phyloP scores from a whole-genome alignment of 768 basidiomycete species.

The Gymnopilus dilepis region DNA sequence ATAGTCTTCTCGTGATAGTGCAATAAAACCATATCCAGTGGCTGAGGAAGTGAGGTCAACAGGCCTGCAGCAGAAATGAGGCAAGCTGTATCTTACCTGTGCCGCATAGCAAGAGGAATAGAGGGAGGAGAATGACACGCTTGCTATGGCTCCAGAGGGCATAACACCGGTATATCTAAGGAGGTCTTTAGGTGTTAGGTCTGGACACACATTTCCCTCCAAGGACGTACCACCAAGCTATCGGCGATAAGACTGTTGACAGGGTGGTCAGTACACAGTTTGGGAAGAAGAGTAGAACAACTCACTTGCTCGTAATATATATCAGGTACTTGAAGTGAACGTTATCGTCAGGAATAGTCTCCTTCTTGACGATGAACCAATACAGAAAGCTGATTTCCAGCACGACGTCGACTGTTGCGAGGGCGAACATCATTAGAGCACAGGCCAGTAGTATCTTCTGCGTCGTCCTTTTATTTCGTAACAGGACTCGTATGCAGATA shows the following conservation, averaged over 20 bases:
- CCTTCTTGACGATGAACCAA: constrained; percentile 30
- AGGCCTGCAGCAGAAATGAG: constrained; percentile 10
- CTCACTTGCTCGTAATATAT: constrained; percentile 40
- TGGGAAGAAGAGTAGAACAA: background rate
- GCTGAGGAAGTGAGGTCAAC: constrained; percentile 17
- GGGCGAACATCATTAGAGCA: constrained; percentile 33
- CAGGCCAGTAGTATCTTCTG: constrained; percentile 32
- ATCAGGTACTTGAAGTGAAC: constrained; percentile 36
- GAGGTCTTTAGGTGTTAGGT: background rate
- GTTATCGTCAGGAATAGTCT: constrained; percentile 31
- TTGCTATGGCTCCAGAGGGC: constrained; percentile 36
- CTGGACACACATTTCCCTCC: background rate
- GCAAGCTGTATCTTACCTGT: constrained; percentile 31
- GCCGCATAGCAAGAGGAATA: constrained; percentile 31
- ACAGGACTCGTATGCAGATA: constrained; percentile 35
- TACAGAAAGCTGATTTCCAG: constrained; percentile 35
- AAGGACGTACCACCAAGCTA: constrained; percentile 31
- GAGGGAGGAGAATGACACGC: constrained; percentile 32
- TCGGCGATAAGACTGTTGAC: constrained; percentile 34
- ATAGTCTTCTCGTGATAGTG: constrained; percentile 33
- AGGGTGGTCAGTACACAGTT: background rate
- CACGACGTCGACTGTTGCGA: constrained; percentile 36
- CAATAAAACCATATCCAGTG: constrained; percentile 34
- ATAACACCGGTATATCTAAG: constrained; percentile 39
- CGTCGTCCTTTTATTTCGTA: constrained; percentile 29